These are phyloP conservation scores for Nakaseomyces delphensis DNA, from an alignment of 1,139 yeast species.

Conservation along the genomic window DNA sequence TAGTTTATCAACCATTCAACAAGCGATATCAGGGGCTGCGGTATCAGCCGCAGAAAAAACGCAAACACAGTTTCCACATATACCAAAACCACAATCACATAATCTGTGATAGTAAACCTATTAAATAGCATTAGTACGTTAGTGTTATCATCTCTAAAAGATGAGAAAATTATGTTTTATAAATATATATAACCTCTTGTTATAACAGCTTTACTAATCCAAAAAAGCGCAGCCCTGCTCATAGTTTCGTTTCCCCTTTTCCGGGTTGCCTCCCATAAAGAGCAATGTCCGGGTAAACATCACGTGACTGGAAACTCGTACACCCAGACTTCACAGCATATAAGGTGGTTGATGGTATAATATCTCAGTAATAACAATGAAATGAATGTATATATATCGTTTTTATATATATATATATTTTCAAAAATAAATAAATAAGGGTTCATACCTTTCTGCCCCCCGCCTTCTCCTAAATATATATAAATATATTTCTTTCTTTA, in stretches of 20 bases:
- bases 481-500: not conserved
- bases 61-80: slow-evolving; percentile 32
- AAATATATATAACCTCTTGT: not conserved
- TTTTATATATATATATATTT: slow-evolving; percentile 3
- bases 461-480: too few relatives aligned
- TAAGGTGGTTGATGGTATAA: too few relatives aligned
- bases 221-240: too few relatives aligned
- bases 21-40: slow-evolving; percentile 20
- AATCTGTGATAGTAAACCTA: slow-evolving; percentile 31
- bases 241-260: too few relatives aligned
- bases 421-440: slow-evolving; percentile 13
- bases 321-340: too few relatives aligned
- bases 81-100: slow-evolving; percentile 30
- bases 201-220: too few relatives aligned
- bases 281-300: too few relatives aligned
- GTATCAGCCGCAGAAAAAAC: slow-evolving; percentile 27
- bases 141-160: not conserved
- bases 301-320: too few relatives aligned
- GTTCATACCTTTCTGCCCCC: too few relatives aligned
- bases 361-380: too few relatives aligned
- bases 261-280: too few relatives aligned
- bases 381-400: not conserved
- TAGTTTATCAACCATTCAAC: slow-evolving; percentile 21
- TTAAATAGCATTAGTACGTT: slow-evolving; percentile 15
- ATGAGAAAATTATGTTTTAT: too few relatives aligned